These are phyloP conservation scores for Yamadazyma kanchanaburiensis DNA, from an alignment of 1,139 yeast genomes.

Conservation along the genomic window DNA sequence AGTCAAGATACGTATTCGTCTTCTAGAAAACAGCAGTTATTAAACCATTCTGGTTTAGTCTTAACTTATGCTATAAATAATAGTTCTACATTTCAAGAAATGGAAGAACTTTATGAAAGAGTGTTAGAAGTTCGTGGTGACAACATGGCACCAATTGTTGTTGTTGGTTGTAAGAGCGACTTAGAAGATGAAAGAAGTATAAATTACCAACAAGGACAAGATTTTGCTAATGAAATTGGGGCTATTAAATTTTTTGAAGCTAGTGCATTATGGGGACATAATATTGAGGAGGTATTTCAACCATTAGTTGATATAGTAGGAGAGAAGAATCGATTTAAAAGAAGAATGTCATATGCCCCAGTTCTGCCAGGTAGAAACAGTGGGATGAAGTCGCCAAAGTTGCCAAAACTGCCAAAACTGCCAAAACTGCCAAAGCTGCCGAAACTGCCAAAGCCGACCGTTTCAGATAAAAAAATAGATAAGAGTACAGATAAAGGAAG, in stretches of 20 bases:
- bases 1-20: slow-evolving; percentile 25
- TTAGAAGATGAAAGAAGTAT: slow-evolving; percentile 23
- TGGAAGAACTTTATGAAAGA: slow-evolving; percentile 25
- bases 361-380: too few relatives aligned
- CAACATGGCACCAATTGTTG: slow-evolving; percentile 24
- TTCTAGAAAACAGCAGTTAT: slow-evolving; percentile 24
- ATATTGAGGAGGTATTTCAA: slow-evolving; percentile 26
- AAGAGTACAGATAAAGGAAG: too few relatives aligned
- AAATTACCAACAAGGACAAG: slow-evolving; percentile 24
- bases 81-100: slow-evolving; percentile 22
- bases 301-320: slow-evolving; percentile 19
- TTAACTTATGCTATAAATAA: slow-evolving; percentile 30
- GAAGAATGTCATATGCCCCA: slow-evolving; percentile 5
- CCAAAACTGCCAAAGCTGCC: too few relatives aligned
- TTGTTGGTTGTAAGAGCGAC: slow-evolving; percentile 35
- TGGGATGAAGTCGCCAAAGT: too few relatives aligned
- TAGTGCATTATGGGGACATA: slow-evolving; percentile 20
- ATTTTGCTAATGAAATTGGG: slow-evolving; percentile 22
- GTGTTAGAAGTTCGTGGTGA: slow-evolving; percentile 16
- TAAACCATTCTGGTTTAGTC: slow-evolving; percentile 28
- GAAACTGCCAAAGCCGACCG: too few relatives aligned
- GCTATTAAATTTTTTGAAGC: slow-evolving; percentile 31
- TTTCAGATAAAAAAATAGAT: too few relatives aligned
- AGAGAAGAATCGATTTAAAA: slow-evolving; percentile 1
- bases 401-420: too few relatives aligned